phyloP scores from a whole-genome alignment of 2,329 filamentous ascomycete genomes.

The Penicillium sp. region DNA sequence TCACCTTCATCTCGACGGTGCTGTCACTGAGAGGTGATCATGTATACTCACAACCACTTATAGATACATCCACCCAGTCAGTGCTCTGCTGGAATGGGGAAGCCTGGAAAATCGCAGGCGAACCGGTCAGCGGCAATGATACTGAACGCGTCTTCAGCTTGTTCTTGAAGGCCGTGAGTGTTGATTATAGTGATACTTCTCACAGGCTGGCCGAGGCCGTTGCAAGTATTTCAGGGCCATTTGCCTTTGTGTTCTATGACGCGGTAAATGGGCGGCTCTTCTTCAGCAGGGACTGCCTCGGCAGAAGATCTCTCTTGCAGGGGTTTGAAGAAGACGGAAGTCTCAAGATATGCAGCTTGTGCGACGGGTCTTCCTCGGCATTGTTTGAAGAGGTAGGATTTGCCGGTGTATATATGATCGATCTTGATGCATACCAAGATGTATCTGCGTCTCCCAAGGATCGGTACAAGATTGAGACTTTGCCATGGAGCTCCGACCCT shows the following conservation, averaged over 20 bases:
- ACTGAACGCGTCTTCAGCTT: conserved; percentile 63
- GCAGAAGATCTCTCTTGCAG: conserved; percentile 72
- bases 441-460: conserved; percentile 8
- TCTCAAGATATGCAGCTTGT: conserved; percentile 67
- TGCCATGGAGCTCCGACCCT: conserved; percentile 28
- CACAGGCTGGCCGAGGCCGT: conserved; percentile 46
- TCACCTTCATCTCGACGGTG: conserved; percentile 76
- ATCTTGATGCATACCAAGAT: conserved; percentile 42
- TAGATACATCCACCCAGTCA: conserved; percentile 54
- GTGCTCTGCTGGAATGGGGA: conserved; percentile 97
- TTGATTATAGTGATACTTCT: conserved; percentile 19
- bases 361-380: conserved; percentile 47
- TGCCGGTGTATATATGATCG: conserved; percentile 70
- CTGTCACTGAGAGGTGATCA: conserved; percentile 78
- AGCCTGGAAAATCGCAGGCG: conserved; percentile 69
- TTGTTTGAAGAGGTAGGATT: conserved; percentile 78
- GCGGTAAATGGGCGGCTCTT: conserved; percentile 58
- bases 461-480: conserved; percentile 21
- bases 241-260: conserved; percentile 84
- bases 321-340: conserved; percentile 46
- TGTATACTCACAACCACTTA: conserved; percentile 68
- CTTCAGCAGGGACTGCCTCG: conserved; percentile 82
- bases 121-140: conserved; percentile 67
- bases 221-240: conserved; percentile 69
- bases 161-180: conserved; percentile 47